Base-by-base conservation (phyloP, 306 rosid genomes). In the Dalbergia cultrata region DNA sequence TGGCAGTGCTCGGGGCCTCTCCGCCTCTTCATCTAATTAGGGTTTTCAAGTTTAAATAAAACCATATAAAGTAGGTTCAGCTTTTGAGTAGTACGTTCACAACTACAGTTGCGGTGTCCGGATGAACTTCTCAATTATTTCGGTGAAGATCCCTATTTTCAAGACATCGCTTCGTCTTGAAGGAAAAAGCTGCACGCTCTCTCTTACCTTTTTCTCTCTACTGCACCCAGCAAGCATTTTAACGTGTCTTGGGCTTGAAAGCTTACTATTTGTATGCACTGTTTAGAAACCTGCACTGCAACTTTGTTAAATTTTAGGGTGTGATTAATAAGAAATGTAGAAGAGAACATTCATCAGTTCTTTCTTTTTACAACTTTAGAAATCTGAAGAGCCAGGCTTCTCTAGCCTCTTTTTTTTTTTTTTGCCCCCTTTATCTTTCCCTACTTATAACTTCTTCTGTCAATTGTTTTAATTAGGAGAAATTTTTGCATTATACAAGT, bases 81-180 rank as follows among this genome's bases (percentile, higher is more conserved):
- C 84, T 70, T 84, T 84, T 77, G 82, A 84, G 53, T 80, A 81
- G 80, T 63, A 61, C 60, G 45, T 54, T 53, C 59, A 60, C 60
- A 58, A 70, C 79, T 78, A 45, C 76, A 59, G 71, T 85, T 81
- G 85, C 81, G 69, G 85, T 70, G 70, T 78, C 56, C 72, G 52
- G 35, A 64, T 52, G 69, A 74, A 82, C 21, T 17, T 77, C 82
- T 80, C 89, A 85, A 88, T 85, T 86, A 89, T 89, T 89, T 81
- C 19, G 75, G 52, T 53, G 35, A 83, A 80, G 82, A 81, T 88
- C 79, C 86, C 88, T 56, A 13, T 79, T 76, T 61, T 80, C 53
- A 60, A 50, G 83, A 74, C 69, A 44, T 66, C 72, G 66, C 68
- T 63, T 61, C 44, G 70, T 53, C 26, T 61, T 26, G n/a, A 82